Conservation (phyloP, 2,329 filamentous ascomycete genomes). For the Fusarium nelsonii region DNA sequence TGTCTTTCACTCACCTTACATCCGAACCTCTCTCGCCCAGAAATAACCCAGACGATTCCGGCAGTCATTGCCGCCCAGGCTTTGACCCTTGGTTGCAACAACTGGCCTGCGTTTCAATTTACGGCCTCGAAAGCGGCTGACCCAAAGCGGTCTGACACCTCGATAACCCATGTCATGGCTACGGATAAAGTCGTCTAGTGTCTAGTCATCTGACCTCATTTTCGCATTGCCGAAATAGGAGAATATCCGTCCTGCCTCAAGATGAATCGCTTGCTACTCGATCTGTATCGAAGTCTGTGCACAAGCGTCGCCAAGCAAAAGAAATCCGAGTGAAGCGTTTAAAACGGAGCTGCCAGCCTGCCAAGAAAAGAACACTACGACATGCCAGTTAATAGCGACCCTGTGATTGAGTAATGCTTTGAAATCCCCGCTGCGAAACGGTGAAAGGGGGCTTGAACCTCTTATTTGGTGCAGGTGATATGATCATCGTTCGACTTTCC, state of each 20-base stretch:
- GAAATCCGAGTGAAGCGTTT: neutral
- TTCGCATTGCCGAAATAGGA: constrained; percentile 13
- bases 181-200: neutral
- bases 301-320: neutral
- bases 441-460: neutral
- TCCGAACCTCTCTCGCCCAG: rapidly evolving
- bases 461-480: neutral
- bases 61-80: neutral
- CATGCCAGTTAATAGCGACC: neutral
- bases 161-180: neutral
- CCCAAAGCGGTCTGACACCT: neutral
- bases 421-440: neutral
- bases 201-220: neutral
- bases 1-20: neutral
- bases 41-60: neutral
- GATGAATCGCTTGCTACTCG: constrained; percentile 4
- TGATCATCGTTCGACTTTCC: constrained; percentile 11
- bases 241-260: neutral
- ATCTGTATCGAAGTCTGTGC: constrained; percentile 17
- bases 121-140: neutral
- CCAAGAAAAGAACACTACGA: neutral
- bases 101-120: neutral
- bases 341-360: neutral
- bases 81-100: neutral
- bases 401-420: neutral